Percentiles rank a stretch among this genome's conserved stretches.
These are phyloP conservation scores for Rhodotorula diobovata DNA, from an alignment of 768 basidiomycete genomes.

Conservation along the genomic window DNA sequence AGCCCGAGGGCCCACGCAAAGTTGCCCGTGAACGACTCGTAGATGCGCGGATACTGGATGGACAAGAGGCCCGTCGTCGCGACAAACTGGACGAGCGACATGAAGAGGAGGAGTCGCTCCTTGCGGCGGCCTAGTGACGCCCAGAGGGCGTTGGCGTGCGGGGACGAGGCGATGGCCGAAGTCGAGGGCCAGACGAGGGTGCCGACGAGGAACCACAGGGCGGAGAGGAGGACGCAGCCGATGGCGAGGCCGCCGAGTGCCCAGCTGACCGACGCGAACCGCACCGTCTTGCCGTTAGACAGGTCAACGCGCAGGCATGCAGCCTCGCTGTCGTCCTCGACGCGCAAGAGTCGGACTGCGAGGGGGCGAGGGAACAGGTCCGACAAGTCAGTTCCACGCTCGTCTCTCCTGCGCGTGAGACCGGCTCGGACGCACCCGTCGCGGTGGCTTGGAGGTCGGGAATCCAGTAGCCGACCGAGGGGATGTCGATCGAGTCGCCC, in stretches of 20 bases:
- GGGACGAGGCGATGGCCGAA: conserved; percentile 12
- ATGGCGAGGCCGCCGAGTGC: conserved; percentile 59
- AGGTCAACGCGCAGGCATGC: conserved; percentile 89
- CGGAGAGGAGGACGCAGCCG: conserved; percentile 55
- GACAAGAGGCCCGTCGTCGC: conserved; percentile 69
- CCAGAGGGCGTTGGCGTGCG: conserved; percentile 57
- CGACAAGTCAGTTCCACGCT: no score
- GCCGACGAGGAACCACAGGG: conserved; percentile 52
- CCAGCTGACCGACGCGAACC: conserved; percentile 72
- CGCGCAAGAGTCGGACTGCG: conserved; percentile 28
- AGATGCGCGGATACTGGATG: conserved; percentile 81
- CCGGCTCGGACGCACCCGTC: conserved; percentile 67
- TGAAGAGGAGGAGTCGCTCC: conserved; percentile 70
- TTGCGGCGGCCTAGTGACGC: conserved; percentile 28
- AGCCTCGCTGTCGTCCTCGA: conserved; percentile 55
- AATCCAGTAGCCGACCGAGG: conserved; percentile 73
- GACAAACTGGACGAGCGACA: conserved; percentile 79
- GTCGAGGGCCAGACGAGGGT: conserved; percentile 51
- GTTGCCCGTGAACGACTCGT: conserved; percentile 74
- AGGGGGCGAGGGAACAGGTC: neutral
- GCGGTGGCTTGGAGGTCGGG: conserved; percentile 89
- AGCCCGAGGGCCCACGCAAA: conserved; percentile 85
- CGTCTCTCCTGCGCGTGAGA: neutral
- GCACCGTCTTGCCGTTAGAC: conserved; percentile 81
- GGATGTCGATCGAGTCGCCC: conserved; percentile 54